Evolutionary conservation across 768 basidiomycete species (phyloP), one percentile per base, ranked within the genome.

Genomic region (Podaxis rugospora): DNA sequence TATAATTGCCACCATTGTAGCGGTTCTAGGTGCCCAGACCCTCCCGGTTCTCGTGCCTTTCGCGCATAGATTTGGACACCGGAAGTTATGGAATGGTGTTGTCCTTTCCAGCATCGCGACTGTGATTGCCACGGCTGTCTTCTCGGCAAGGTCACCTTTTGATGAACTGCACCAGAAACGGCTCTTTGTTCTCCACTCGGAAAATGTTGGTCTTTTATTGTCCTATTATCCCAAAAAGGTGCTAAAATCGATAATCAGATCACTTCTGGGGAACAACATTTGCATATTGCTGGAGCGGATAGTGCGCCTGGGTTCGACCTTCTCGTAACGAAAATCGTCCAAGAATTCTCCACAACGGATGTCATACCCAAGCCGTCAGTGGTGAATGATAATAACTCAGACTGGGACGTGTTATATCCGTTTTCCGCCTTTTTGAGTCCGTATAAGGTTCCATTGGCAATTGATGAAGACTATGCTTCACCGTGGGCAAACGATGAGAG

Each of bases 361-460:
- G 65, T 68, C 16, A 70, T 69, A 25, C 76, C 84, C 0, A 70
- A 71, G 1, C 75, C 79, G 0, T 79, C 89, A 5, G 69, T 77
- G 2, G 88, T 93, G 82, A 80, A 90, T 62, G 86, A 91, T 60
- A 80, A 87, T 68, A 95, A 93, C 65, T 74, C 83, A 14, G 93
- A 97, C 66, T 98, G 95, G 94, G 93, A 96, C 71, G 76, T 85
- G 1, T 68, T 95, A 40, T 93, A 89, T 70, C 91, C 91, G 13
- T 91, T 92, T 72, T 89, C 89, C 2, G 76, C 85, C 46, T 95
- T 97, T 75, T 76, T 98, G 63, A 86, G 87, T 0, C 86, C 92
- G 1, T 95, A 90, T 74, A 91, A 89, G 70, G 82, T 98, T 37
- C 79, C 85, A 9, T 74, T 95, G 7, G 76, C 84, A 1, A 69